Evolutionary conservation across 495 filamentous ascomycete species (phyloP), one percentile per base, ranked within the genome.

Genomic region (Trypethelium eluteriae): DNA sequence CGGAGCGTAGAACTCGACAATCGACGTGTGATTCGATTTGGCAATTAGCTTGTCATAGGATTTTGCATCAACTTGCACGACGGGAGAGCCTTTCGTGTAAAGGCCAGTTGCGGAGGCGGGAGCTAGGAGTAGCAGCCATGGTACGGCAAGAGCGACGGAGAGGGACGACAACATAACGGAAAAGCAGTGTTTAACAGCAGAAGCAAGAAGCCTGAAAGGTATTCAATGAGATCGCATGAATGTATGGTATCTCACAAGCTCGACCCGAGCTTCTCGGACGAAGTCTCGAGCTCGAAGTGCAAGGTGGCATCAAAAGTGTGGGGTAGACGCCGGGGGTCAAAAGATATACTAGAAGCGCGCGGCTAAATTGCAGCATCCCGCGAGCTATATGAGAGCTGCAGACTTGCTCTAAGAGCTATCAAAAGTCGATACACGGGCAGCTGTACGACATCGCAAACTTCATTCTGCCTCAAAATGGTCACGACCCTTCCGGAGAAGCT

Each of bases 1-100:
- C 44, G 90, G 92, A 7, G 90, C 90, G 72, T 96, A 97, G 81
- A 96, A 97, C 77, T 72, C 70, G 39, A 59, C 46, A 25, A 97
- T 93, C 65, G 93, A 92, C 61, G 92, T 91, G 75, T 96, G 81
- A 75, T 96, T 96, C 62, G 92, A 96, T 72, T 91, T 87, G 25
- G 89, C 85, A 76, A 99, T 92, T 69, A 96, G 80, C 66, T 84
- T 83, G 76, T 91, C 87, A 76, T 95, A 99, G 73, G 80, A 88
- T 77, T 88, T 92, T n/a, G 79, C 84, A 74, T 92, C 86, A 53
- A 98, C 80, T 75, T 95, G 91, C 34, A 97, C 74, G 53, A 99
- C 95, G 14, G 90, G 87, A 2, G 92, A 95, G 74, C 84, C 89
- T 79, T 94, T 95, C 49, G 85, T 80, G 76, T 99, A 99, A 56